Base-by-base conservation (phyloP, 495 filamentous ascomycete species). In the Talaromyces adpressus region DNA sequence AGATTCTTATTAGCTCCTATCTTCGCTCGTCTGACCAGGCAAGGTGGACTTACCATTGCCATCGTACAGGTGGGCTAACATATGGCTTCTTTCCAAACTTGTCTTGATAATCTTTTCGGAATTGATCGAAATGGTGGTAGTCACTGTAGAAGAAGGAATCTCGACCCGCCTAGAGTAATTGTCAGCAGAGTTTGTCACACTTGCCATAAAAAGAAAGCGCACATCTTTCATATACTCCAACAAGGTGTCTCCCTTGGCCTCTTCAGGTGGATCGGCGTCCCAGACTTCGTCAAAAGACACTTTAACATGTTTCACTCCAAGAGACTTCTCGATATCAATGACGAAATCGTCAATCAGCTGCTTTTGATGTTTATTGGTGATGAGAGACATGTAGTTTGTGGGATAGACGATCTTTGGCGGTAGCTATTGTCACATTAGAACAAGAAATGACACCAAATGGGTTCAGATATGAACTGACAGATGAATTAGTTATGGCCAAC, bases 271-370 rank as follows among this genome's bases (percentile, higher is more conserved):
- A 41, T 41, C 14, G 9, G 36, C 36, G 9, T 41, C 36, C 36
- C 36, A 41, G 9, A 41, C 36, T 41, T 41, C 36, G 4, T 41
- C 36, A 16, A 41, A 41, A 41, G 36, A 41, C 36, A 41, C 16
- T 41, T 41, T 16, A 4, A 41, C 36, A 16, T 41, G 8, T 41
- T 41, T 41, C 36, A 41, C 36, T 6, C 63, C 65, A 1, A 81
- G 68, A 29, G 82, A 81, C 8, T 62, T 67, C 51, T 79, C 74
- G 1, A 84, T 63, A 53, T 75, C 71, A 20, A 59, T 53, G 25
- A 84, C 75, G 61, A 81, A 76, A 29, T 64, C 64, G 4, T 80
- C 62, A 4, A 84, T 60, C 2, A 75, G 57, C 0, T 41, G 8
- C 36, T 41, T 41, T 41, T 41, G 36, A 16, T 41, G 36, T 41